These are phyloP conservation scores for Podospora appendiculata DNA, from an alignment of 495 filamentous ascomycete species.

Conservation along the genomic window DNA sequence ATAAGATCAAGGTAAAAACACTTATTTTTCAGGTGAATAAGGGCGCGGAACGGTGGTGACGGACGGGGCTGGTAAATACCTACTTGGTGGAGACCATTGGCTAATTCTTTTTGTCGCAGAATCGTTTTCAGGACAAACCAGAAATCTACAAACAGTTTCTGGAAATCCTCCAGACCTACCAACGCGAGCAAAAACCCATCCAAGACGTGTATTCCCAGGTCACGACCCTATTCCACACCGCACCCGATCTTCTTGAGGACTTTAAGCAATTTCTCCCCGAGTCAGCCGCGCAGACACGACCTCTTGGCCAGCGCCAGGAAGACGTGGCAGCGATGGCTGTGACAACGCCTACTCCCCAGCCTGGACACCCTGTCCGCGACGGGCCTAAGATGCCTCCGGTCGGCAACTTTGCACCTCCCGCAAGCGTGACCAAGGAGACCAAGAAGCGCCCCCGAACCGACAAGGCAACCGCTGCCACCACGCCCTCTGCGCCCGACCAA, in stretches of 20 bases:
- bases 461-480: constrained; percentile 25
- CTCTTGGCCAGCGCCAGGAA: constrained; percentile 42
- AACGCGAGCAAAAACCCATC: constrained; percentile 95
- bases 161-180: constrained; percentile 97
- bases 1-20: constrained; percentile 87
- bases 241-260: constrained; percentile 94
- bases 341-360: constrained; percentile 44
- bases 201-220: constrained; percentile 98
- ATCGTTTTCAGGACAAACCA: constrained; percentile 87
- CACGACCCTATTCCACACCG: constrained; percentile 83
- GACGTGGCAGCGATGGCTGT: constrained; percentile 54
- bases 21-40: neutral
- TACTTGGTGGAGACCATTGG: constrained; percentile 9
- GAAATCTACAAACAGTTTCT: constrained; percentile 99
- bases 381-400: constrained; percentile 78
- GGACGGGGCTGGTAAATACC: constrained; percentile 1
- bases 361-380: constrained; percentile 33
- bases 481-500: constrained; percentile 20
- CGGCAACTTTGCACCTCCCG: constrained; percentile 83
- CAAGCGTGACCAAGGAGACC: constrained; percentile 67
- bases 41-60: neutral
- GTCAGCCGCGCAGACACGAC: constrained; percentile 83
- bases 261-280: constrained; percentile 99
- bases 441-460: constrained; percentile 59
- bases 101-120: constrained; percentile 42